These are phyloP conservation scores for Tylopilus subfusipes DNA, from an alignment of 768 basidiomycete species.

Conservation along the genomic window DNA sequence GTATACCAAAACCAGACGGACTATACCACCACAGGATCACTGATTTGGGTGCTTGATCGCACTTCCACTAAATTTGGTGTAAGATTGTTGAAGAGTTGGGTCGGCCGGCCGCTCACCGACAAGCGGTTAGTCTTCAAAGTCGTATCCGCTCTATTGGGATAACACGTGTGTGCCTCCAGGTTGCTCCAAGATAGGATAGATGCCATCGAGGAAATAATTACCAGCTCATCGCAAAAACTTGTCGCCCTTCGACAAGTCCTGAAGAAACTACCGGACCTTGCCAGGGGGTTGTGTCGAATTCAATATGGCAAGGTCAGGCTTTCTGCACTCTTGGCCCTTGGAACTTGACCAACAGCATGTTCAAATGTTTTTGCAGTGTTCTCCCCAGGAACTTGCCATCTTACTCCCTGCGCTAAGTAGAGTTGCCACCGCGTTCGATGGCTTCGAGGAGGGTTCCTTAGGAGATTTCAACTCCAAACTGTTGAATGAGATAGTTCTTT, in stretches of 20 bases:
- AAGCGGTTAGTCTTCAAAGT: slow-evolving; percentile 44
- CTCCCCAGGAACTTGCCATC: slow-evolving; percentile 74
- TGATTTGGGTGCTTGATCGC: slow-evolving; percentile 83
- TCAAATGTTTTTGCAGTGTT: slow-evolving; percentile 48
- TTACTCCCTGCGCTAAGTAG: slow-evolving; percentile 75
- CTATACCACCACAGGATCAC: slow-evolving; percentile 63
- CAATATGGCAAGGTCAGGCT: slow-evolving; percentile 81
- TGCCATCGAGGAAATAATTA: slow-evolving; percentile 79
- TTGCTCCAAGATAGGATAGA: slow-evolving; percentile 72
- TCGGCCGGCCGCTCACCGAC: slow-evolving; percentile 80
- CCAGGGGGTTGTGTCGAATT: slow-evolving; percentile 80
- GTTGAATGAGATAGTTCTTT: slow-evolving; percentile 65
- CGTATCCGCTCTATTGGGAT: background rate
- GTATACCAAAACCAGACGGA: slow-evolving; percentile 92
- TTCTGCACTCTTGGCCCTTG: background rate
- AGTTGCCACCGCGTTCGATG: slow-evolving; percentile 61
- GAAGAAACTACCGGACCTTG: slow-evolving; percentile 79
- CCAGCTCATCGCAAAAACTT: slow-evolving; percentile 58
- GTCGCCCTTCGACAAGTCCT: slow-evolving; percentile 66
- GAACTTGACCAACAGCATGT: background rate
- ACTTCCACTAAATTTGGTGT: slow-evolving; percentile 89
- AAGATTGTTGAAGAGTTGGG: slow-evolving; percentile 78
- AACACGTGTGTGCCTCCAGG: slow-evolving; percentile 37
- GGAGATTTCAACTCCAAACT: slow-evolving; percentile 62
- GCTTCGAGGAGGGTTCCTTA: slow-evolving; percentile 38